These are phyloP conservation scores for Ehretia macrophylla DNA, from an alignment of 257 asterid species.

Conservation along the genomic window DNA sequence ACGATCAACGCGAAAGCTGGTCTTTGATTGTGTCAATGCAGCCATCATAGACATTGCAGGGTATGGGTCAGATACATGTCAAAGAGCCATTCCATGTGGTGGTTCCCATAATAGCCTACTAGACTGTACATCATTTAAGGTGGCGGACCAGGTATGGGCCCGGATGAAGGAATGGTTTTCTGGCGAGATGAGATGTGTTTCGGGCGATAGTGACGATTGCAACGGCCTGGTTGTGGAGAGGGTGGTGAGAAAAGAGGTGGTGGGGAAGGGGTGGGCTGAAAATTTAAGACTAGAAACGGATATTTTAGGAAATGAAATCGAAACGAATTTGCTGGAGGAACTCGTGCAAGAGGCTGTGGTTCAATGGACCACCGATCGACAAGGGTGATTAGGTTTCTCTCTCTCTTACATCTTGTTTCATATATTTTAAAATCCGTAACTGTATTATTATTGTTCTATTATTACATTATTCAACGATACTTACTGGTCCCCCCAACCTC, in stretches of 20 bases:
- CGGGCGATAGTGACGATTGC: conserved; percentile 41
- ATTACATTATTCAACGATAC: conserved; percentile 21
- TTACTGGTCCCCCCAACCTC: conserved; percentile 17
- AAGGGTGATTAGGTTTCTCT: conserved; percentile 21
- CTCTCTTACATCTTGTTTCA: conserved; percentile 1
- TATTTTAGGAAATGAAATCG: conserved; percentile 57
- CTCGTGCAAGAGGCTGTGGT: conserved; percentile 56
- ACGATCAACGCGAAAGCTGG: conserved; percentile 73
- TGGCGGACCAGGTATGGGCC: conserved; percentile 67
- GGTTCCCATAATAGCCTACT: conserved; percentile 20
- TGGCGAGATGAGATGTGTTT: conserved; percentile 30
- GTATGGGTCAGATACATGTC: conserved; percentile 37
- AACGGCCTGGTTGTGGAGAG: conserved; percentile 53
- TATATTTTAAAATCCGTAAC: background rate
- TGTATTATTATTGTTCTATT: conserved; percentile 23
- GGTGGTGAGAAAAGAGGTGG: conserved; percentile 67
- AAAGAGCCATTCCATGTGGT: conserved; percentile 28
- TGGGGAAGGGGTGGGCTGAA: conserved; percentile 64
- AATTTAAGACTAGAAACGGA: conserved; percentile 47
- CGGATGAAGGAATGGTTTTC: conserved; percentile 57
- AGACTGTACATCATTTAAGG: conserved; percentile 19
- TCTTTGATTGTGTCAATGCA: conserved; percentile 75
- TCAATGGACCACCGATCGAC: conserved; percentile 53
- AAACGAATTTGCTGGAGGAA: conserved; percentile 64
- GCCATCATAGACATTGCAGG: conserved; percentile 57